phyloP scores from a whole-genome alignment of 73 alveolate genomes.

The Effrenium voratum region DNA sequence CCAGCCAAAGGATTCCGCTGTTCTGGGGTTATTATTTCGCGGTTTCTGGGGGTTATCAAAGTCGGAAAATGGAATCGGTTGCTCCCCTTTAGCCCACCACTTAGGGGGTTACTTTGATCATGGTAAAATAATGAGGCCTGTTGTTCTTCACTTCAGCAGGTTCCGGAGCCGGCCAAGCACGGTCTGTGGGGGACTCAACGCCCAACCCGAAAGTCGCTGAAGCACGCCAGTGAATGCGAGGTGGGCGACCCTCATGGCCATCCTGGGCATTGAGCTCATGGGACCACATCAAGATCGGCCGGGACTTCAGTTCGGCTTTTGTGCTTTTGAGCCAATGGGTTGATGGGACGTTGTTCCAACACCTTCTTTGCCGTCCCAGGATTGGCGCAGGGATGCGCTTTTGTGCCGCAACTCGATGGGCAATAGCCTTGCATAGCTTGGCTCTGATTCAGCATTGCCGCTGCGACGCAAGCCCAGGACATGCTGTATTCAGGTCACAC shows the following conservation, averaged over 20 bases:
- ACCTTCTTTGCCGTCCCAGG: neutral
- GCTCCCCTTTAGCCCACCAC: too few species aligned
- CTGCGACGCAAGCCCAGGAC: conserved; percentile 23
- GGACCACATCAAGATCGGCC: conserved; percentile 71
- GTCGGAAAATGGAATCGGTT: too few species aligned
- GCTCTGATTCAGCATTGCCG: neutral
- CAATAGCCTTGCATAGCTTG: neutral
- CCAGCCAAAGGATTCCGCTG: neutral
- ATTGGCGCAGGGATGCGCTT: conserved; percentile 83
- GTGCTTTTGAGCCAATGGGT: neutral
- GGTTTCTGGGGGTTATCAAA: too few species aligned
- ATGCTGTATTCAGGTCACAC: conserved; percentile 89
- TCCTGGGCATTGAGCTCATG: conserved; percentile 49
- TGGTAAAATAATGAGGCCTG: too few species aligned
- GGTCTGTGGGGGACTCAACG: conserved; percentile 29
- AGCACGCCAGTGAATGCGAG: neutral
- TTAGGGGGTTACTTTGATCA: too few species aligned
- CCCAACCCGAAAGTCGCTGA: neutral
- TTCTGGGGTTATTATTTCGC: neutral
- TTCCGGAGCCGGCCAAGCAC: conserved; percentile 56
- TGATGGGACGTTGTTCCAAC: neutral
- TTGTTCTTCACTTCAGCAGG: neutral
- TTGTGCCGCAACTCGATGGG: conserved; percentile 45
- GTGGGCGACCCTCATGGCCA: conserved; percentile 79
- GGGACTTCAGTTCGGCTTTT: neutral